Evolutionary conservation across 2,329 filamentous ascomycete genomes (phyloP).

Genomic region (Curvularia lunata): DNA sequence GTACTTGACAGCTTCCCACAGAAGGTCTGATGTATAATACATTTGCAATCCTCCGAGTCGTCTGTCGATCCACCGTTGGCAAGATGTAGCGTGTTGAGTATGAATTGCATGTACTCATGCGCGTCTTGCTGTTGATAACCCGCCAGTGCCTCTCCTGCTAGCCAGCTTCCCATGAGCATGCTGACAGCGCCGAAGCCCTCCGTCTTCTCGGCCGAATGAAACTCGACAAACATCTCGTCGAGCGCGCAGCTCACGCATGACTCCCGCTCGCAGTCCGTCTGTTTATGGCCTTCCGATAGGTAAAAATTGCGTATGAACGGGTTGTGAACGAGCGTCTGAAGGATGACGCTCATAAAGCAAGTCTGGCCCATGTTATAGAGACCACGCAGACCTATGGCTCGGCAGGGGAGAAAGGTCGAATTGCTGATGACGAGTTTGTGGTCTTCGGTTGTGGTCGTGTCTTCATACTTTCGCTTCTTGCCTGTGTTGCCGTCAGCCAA

Average conservation of each 20-base stretch:
- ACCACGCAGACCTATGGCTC: conserved; percentile 84
- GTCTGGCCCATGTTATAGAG: conserved; percentile 99
- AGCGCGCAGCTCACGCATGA: conserved; percentile 67
- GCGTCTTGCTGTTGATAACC: conserved; percentile 96
- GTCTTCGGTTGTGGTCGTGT: conserved; percentile 68
- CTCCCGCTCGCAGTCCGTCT: conserved; percentile 69
- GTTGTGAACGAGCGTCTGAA: conserved; percentile 93
- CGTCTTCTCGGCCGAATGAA: conserved; percentile 74
- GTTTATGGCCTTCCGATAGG: conserved; percentile 85
- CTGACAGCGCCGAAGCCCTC: conserved; percentile 91
- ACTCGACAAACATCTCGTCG: conserved; percentile 68
- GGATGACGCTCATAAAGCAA: conserved; percentile 95
- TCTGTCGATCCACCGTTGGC: conserved; percentile 68
- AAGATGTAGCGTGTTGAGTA: conserved; percentile 86
- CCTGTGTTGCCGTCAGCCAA: conserved; percentile 44
- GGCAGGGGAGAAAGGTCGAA: conserved; percentile 79
- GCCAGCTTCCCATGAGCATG: conserved; percentile 89
- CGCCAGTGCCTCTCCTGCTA: conserved; percentile 71
- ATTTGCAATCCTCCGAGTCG: conserved; percentile 67
- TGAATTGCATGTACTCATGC: conserved; percentile 95
- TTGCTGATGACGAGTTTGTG: conserved; percentile 78
- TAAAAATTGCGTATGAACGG: conserved; percentile 91
- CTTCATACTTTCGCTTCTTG: conserved; percentile 78
- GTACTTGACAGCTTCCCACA: conserved; percentile 90
- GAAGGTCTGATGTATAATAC: conserved; percentile 92